phyloP scores from a whole-genome alignment of 2,329 filamentous ascomycete species.

The Periconia macrospinosa region DNA sequence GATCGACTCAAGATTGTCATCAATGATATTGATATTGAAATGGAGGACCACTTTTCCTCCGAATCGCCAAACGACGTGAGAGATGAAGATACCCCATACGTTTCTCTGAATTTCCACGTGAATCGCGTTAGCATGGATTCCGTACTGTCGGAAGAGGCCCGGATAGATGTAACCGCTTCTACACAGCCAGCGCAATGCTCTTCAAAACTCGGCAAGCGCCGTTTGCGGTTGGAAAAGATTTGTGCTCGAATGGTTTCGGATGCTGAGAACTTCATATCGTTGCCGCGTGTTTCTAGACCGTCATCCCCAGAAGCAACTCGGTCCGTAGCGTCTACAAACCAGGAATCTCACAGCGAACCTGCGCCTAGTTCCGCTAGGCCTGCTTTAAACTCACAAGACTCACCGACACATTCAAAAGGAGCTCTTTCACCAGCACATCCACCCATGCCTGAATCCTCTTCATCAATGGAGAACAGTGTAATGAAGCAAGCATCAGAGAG shows the following conservation, averaged over 20 bases:
- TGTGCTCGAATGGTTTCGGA: conserved; percentile 69
- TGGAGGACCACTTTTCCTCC: conserved; percentile 57
- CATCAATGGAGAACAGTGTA: conserved; percentile 1
- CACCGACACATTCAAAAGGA: neutral
- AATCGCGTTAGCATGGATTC: conserved; percentile 69
- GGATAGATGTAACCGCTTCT: conserved; percentile 23
- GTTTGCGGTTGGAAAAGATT: conserved; percentile 65
- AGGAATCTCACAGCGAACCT: conserved; percentile 18
- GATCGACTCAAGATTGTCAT: conserved; percentile 71
- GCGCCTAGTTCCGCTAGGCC: conserved; percentile 11
- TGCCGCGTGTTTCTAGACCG: conserved; percentile 61
- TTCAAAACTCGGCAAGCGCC: conserved; percentile 66
- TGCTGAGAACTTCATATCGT: conserved; percentile 64
- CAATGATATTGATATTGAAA: conserved; percentile 64
- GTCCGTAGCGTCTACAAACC: conserved; percentile 41
- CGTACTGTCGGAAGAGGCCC: conserved; percentile 44
- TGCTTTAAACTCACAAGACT: conserved; percentile 4
- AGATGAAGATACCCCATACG: conserved; percentile 51
- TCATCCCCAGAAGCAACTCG: conserved; percentile 59
- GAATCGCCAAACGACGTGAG: conserved; percentile 57
- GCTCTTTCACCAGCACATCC: neutral
- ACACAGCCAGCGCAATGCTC: conserved; percentile 19
- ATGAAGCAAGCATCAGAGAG: neutral
- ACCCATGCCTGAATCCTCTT: neutral
- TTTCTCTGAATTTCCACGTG: conserved; percentile 67